Percentiles rank a stretch among this genome's conserved stretches.
phyloP scores from a whole-genome alignment of 2,329 filamentous ascomycete genomes.

The Clathrospora elynae region DNA sequence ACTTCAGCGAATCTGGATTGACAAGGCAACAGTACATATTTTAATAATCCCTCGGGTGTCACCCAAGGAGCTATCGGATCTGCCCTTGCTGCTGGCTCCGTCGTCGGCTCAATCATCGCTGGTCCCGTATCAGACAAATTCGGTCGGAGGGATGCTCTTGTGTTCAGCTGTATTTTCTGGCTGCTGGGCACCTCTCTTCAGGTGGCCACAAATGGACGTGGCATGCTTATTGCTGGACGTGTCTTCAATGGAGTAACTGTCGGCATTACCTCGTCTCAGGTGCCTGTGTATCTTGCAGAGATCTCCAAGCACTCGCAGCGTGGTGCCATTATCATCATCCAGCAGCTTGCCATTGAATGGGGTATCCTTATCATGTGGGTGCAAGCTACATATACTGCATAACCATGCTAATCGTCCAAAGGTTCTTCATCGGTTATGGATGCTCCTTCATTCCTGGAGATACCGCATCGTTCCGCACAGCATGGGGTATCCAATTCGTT shows the following conservation, averaged over 20 bases:
- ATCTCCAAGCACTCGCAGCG: conserved; percentile 64
- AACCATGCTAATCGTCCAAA: conserved; percentile 33
- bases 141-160: conserved; percentile 60
- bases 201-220: conserved; percentile 66
- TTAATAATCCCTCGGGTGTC: conserved; percentile 56
- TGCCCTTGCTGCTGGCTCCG: conserved; percentile 71
- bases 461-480: conserved; percentile 38
- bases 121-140: conserved; percentile 64
- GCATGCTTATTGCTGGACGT: conserved; percentile 74
- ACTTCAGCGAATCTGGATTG: neutral
- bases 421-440: conserved; percentile 45
- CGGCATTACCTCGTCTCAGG: conserved; percentile 73
- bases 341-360: conserved; percentile 77
- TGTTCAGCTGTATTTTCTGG: conserved; percentile 60
- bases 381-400: neutral
- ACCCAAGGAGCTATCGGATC: conserved; percentile 57
- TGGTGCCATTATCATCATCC: conserved; percentile 70
- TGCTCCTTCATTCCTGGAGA: conserved; percentile 42
- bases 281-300: conserved; percentile 71
- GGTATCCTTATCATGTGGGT: conserved; percentile 51
- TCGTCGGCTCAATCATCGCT: conserved; percentile 65
- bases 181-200: conserved; percentile 66
- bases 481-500: conserved; percentile 48
- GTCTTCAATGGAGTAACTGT: conserved; percentile 74
- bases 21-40: conserved; percentile 47